These are phyloP conservation scores for Murraya koenigii DNA, from an alignment of 345 rosid genomes.

Conservation along the genomic window DNA sequence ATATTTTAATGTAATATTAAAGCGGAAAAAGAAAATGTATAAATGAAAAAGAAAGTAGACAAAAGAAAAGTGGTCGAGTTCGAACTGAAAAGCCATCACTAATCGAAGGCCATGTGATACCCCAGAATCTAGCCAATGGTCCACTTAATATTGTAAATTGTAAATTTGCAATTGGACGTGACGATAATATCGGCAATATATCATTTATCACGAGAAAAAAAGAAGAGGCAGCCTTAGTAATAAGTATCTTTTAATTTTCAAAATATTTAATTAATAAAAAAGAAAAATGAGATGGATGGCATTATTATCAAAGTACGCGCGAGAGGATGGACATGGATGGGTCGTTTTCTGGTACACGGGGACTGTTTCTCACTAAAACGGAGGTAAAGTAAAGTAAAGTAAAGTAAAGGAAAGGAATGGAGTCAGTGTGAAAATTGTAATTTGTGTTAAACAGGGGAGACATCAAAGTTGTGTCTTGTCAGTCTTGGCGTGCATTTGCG, in stretches of 20 bases:
- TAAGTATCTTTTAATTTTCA: neutral
- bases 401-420: neutral
- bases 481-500: conserved; percentile 35
- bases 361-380: conserved; percentile 16
- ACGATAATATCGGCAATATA: neutral
- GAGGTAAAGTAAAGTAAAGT: neutral
- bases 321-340: conserved; percentile 22
- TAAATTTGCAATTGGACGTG: neutral
- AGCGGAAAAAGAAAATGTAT: neutral
- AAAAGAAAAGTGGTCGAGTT: conserved; percentile 10
- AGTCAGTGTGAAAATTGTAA: conserved; percentile 25
- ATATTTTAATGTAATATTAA: no score
- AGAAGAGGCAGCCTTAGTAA: neutral
- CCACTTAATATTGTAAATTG: neutral
- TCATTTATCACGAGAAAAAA: neutral
- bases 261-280: neutral
- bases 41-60: neutral
- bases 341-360: conserved; percentile 44
- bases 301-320: conserved; percentile 35
- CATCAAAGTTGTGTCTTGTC: conserved; percentile 34
- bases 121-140: conserved; percentile 1
- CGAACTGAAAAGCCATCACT: conserved; percentile 12
- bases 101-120: conserved; percentile 22
- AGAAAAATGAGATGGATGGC: conserved; percentile 32
- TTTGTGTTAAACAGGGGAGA: conserved; percentile 20